These are phyloP conservation scores for Aegilops longissima DNA, from an alignment of 176 grass and related monocot species.

Conservation along the genomic window DNA sequence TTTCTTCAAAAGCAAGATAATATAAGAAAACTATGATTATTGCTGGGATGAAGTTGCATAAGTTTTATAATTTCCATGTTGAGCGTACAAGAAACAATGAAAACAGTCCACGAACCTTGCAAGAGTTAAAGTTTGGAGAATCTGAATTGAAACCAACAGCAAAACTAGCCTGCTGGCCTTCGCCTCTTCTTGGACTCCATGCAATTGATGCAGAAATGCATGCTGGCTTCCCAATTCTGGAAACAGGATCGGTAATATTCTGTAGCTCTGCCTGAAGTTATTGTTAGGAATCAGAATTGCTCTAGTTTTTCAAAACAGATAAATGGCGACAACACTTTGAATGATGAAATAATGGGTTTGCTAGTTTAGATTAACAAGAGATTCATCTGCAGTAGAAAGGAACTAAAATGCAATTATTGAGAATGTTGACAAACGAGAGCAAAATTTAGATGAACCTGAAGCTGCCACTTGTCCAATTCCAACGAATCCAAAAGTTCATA, in stretches of 20 bases:
- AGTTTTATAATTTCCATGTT: not conserved
- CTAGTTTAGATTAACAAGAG: slow-evolving; percentile 14
- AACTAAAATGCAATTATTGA: slow-evolving; percentile 4
- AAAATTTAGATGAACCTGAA: slow-evolving; percentile 71
- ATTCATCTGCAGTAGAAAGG: not conserved
- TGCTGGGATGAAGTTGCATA: slow-evolving; percentile 4
- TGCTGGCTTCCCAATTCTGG: slow-evolving; percentile 59
- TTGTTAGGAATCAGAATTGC: not conserved
- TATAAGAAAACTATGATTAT: slow-evolving; percentile 3
- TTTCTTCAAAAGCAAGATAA: slow-evolving; percentile 11
- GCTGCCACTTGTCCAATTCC: slow-evolving; percentile 96
- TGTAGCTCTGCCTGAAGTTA: slow-evolving; percentile 88
- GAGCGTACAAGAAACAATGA: not conserved
- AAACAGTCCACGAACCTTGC: slow-evolving; percentile 63
- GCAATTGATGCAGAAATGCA: slow-evolving; percentile 76
- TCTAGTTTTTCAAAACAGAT: not conserved
- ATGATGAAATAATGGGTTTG: not conserved
- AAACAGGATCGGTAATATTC: slow-evolving; percentile 73
- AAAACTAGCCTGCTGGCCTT: slow-evolving; percentile 71
- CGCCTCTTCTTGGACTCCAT: slow-evolving; percentile 71
- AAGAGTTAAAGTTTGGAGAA: slow-evolving; percentile 71
- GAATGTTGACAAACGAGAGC: slow-evolving; percentile 14
- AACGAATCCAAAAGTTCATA: slow-evolving; percentile 80
- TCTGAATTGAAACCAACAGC: slow-evolving; percentile 92
- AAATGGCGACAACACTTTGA: not conserved